These are phyloP conservation scores for Steccherinum ochraceum DNA, from an alignment of 768 basidiomycete species.

Conservation along the genomic window DNA sequence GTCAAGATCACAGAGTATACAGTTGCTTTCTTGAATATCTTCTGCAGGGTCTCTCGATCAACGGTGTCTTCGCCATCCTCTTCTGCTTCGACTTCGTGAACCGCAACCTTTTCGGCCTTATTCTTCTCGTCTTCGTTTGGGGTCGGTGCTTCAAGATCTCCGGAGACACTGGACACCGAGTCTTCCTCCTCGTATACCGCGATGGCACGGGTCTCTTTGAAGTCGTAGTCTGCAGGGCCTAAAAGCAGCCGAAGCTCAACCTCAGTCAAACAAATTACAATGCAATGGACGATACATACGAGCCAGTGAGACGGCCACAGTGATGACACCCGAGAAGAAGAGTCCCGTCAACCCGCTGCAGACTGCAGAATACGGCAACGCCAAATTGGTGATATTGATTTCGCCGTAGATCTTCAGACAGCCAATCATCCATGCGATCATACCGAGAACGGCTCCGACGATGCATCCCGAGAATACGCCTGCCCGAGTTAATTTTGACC, in stretches of 20 bases:
- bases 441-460: slow-evolving; percentile 34
- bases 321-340: slow-evolving; percentile 25
- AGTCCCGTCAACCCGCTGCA: slow-evolving; percentile 28
- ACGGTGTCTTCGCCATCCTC: neutral
- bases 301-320: slow-evolving; percentile 23
- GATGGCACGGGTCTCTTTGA: slow-evolving; percentile 26
- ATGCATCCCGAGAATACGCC: slow-evolving; percentile 36
- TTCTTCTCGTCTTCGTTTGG: slow-evolving; percentile 3
- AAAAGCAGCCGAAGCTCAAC: no score
- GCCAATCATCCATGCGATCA: slow-evolving; percentile 46
- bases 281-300: slow-evolving; percentile 21
- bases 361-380: slow-evolving; percentile 28
- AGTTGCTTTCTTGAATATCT: slow-evolving; percentile 23
- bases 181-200: slow-evolving; percentile 17
- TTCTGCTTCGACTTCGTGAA: slow-evolving; percentile 1
- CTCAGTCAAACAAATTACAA: neutral
- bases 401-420: slow-evolving; percentile 41
- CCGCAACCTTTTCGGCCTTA: slow-evolving; percentile 8
- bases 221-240: slow-evolving; percentile 30
- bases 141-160: neutral
- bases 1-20: slow-evolving; percentile 24
- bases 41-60: slow-evolving; percentile 12
- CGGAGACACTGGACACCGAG: neutral
- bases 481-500: slow-evolving; percentile 36
- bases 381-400: slow-evolving; percentile 28